These are phyloP conservation scores for Kuraishia piskuri DNA, from an alignment of 805 yeast genomes.

Conservation along the genomic window DNA sequence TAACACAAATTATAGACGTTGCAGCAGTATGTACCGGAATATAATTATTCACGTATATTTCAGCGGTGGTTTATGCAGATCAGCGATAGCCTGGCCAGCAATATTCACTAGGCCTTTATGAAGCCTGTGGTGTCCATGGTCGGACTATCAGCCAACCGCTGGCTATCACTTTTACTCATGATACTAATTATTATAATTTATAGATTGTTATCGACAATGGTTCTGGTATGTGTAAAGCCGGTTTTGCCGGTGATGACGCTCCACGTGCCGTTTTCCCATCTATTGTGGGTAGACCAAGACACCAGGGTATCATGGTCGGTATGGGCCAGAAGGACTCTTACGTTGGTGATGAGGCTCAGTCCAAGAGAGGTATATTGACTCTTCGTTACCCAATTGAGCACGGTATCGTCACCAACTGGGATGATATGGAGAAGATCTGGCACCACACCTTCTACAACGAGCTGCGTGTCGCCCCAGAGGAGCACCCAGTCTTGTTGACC, in stretches of 20 bases:
- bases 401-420: conserved; percentile 99
- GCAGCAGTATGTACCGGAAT: not conserved
- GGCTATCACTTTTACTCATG: no score
- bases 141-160: no score
- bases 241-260: conserved; percentile 99
- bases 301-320: conserved; percentile 99
- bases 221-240: conserved; percentile 99
- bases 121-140: no score
- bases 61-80: not conserved
- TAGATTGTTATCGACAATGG: conserved; percentile 93
- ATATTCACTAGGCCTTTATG: no score
- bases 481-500: conserved; percentile 97
- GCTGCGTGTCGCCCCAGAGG: conserved; percentile 99
- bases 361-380: conserved; percentile 99
- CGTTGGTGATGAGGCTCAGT: conserved; percentile 99
- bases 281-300: conserved; percentile 99
- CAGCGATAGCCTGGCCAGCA: not conserved
- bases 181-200: not conserved
- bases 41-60: not conserved
- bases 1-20: not conserved
- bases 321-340: conserved; percentile 99
- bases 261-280: conserved; percentile 99
- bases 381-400: conserved; percentile 99
- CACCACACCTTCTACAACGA: conserved; percentile 99
- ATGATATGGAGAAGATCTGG: conserved; percentile 99